Evolutionary conservation across 345 rosid species (phyloP), one percentile per base, ranked within the genome.

Genomic region (Luvunga scandens): DNA sequence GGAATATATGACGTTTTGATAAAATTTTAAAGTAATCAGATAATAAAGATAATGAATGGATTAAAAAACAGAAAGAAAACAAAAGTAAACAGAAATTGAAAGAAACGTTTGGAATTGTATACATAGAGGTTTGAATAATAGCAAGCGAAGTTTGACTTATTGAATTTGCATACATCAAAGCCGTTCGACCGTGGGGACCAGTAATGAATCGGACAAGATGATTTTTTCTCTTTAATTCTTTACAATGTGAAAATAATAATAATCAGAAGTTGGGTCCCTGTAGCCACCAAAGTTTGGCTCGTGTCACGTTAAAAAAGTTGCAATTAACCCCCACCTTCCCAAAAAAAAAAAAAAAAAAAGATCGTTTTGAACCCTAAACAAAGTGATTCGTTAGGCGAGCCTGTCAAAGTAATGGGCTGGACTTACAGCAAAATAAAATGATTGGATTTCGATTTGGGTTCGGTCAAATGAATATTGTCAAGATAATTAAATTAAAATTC

Each of bases 61-160:
- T 8, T 73, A 38, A 73, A 61, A 62, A 16, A 60, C 18, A 39
- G 67, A 42, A 39, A 61, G 77, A 61, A 63, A 75, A 75, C 77
- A 75, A 62, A 75, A 62, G 59, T 24, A 28, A 42, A 75, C 39
- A 39, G 61, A 73, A 38, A 38, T 59, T 61, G 57, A 18, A 19
- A 61, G 77, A 45, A 64, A 75, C 30, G 42, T 57, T 60, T 38
- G 34, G 77, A 36, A 61, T 13, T 13, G 7, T 1, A 6, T 7
- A 16, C 8, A 7, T 24, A 30, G 31, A n/a, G 45, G 9, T 62
- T 62, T 73, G 67, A 59, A 73, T 73, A 38, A 4, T 38, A 16
- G 39, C 19, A 60, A 73, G 12, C 19, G 6, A 42, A 62, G 33
- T 64, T 75, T 64, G 71, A 31, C 78, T 33, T 0, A 21, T 42